Conservation (phyloP, 2,329 filamentous ascomycete species). For the Colletotrichum theobromicola region DNA sequence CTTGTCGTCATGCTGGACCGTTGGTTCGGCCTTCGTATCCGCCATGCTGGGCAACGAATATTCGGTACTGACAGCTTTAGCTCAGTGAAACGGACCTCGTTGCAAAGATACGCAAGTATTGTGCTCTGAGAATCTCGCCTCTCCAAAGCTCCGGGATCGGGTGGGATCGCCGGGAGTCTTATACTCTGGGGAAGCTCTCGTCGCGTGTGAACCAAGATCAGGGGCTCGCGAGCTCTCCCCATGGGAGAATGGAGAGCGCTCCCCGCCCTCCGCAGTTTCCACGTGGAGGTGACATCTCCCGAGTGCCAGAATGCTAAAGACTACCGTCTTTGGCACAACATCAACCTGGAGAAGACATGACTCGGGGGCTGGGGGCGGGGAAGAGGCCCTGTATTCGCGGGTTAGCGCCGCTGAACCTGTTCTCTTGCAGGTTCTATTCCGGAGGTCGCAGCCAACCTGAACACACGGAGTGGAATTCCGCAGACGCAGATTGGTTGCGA, state of each 20-base stretch:
- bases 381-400: neutral
- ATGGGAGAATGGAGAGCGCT: neutral
- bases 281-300: neutral
- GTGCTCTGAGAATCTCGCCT: neutral
- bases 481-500: neutral
- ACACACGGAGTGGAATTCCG: neutral
- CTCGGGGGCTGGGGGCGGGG: neutral
- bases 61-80: neutral
- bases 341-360: neutral
- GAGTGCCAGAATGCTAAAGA: neutral
- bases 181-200: neutral
- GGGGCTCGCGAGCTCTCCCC: neutral
- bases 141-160: too few species aligned
- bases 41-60: neutral
- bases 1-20: neutral
- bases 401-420: neutral
- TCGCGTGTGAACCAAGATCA: neutral
- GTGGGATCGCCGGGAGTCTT: neutral
- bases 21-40: neutral
- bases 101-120: neutral
- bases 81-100: neutral
- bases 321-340: neutral
- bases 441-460: neutral
- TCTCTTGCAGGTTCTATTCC: neutral
- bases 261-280: constrained; percentile 14